These are phyloP conservation scores for Galerina sulciceps DNA, from an alignment of 768 basidiomycete species.

Conservation along the genomic window DNA sequence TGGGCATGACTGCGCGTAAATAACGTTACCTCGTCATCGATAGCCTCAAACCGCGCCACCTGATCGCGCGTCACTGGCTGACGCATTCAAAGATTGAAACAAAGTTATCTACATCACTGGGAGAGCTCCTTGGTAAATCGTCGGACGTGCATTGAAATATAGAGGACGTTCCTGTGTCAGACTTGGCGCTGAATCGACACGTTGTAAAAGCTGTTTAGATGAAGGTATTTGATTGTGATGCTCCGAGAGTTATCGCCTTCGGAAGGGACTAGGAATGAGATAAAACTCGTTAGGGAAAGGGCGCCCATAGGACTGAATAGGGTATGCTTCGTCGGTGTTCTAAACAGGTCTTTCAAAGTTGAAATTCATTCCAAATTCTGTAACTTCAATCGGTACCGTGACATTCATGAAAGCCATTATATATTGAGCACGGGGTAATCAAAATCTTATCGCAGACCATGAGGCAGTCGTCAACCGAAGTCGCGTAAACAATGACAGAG, in stretches of 20 bases:
- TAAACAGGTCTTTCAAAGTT: not conserved
- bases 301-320: constrained; percentile 10
- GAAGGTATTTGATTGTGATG: not conserved
- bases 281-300: not conserved
- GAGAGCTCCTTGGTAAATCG: not conserved
- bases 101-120: too few relatives aligned
- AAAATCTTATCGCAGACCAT: constrained; percentile 10
- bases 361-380: not conserved
- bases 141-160: not conserved
- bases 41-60: too few relatives aligned
- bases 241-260: not conserved
- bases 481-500: constrained; percentile 1
- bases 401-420: constrained; percentile 3
- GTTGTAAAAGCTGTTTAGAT: not conserved
- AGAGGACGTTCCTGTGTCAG: not conserved
- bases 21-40: constrained; percentile 10
- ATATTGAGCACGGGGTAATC: constrained; percentile 10
- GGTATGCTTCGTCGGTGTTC: constrained; percentile 5
- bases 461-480: constrained; percentile 9
- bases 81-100: too few relatives aligned
- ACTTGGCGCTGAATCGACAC: not conserved
- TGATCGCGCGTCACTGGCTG: too few relatives aligned
- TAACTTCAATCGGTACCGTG: constrained; percentile 5
- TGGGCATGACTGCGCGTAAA: not conserved
- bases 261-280: not conserved